Evolutionary conservation across 176 grass and related monocot genomes (phyloP).

Genomic region (Alloteropsis semialata): DNA sequence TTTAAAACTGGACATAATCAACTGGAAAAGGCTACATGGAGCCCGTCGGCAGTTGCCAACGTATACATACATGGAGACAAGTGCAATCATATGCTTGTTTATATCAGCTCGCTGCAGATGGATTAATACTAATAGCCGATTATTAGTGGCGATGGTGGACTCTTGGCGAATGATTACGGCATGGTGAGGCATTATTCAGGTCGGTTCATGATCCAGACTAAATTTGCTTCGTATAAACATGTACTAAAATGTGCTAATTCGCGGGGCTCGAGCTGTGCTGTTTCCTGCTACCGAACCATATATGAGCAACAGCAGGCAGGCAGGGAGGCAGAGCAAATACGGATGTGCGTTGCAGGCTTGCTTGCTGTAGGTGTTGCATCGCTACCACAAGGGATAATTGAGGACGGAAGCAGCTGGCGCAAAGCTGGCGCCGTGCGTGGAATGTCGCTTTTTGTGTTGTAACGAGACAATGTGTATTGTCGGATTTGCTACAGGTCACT

Average conservation of each 20-base stretch:
- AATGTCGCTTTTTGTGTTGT: not conserved
- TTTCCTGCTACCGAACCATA: not conserved
- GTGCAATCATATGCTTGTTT: not conserved
- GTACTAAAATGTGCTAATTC: not conserved
- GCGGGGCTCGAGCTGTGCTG: not conserved
- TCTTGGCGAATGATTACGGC: not conserved
- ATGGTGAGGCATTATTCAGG: not conserved
- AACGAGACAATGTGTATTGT: too few species aligned
- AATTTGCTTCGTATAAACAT: not conserved
- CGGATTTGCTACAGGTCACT: too few species aligned
- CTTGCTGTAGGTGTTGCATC: not conserved
- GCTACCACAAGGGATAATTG: not conserved
- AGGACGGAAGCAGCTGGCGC: not conserved
- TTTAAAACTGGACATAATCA: too few species aligned
- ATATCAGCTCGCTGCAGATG: not conserved
- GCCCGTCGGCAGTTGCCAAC: not conserved
- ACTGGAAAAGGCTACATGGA: too few species aligned
- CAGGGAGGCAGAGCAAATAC: not conserved
- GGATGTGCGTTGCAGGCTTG: not conserved
- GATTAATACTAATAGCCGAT: not conserved
- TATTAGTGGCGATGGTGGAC: not conserved
- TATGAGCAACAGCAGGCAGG: not conserved
- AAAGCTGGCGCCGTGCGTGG: not conserved
- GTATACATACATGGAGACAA: not conserved
- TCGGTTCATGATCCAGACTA: not conserved